Conservation (phyloP, 129 eudicot genomes). For the Deinandra increscens region DNA sequence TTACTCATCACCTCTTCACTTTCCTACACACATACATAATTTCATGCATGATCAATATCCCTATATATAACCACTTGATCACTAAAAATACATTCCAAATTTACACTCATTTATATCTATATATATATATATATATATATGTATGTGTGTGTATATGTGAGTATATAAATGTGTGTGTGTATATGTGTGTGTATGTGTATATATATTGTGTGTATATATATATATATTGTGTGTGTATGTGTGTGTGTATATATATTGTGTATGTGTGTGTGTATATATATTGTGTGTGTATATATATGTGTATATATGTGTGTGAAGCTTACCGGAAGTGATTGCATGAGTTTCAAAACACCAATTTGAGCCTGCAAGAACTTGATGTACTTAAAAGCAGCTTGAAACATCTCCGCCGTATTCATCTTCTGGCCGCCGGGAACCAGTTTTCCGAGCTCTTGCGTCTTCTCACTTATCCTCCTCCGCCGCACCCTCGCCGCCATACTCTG, state of each 20-base stretch:
- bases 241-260: too few relatives aligned
- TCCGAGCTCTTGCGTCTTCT: slow-evolving; percentile 63
- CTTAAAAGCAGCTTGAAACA: slow-evolving; percentile 63
- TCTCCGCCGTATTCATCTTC: slow-evolving; percentile 65
- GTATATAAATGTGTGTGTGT: too few relatives aligned
- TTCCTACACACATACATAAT: slow-evolving; percentile 20
- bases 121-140: too few relatives aligned
- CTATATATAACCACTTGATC: too few relatives aligned
- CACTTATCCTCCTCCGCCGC: slow-evolving; percentile 64
- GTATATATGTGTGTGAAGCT: not conserved
- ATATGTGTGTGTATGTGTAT: too few relatives aligned
- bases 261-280: too few relatives aligned
- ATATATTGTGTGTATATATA: too few relatives aligned
- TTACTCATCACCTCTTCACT: slow-evolving; percentile 25
- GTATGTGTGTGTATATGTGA: too few relatives aligned
- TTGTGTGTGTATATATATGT: too few relatives aligned
- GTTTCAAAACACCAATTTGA: slow-evolving; percentile 61
- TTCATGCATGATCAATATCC: not conserved
- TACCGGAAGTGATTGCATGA: slow-evolving; percentile 40
- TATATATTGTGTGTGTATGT: too few relatives aligned
- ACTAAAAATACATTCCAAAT: too few relatives aligned
- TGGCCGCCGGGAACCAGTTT: slow-evolving; percentile 66
- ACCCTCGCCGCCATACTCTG: slow-evolving; percentile 67
- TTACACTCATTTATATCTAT: too few relatives aligned
- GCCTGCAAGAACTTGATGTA: slow-evolving; percentile 84